Base-by-base conservation (phyloP, 495 filamentous ascomycete genomes). In the Elasticomyces elasticus region DNA sequence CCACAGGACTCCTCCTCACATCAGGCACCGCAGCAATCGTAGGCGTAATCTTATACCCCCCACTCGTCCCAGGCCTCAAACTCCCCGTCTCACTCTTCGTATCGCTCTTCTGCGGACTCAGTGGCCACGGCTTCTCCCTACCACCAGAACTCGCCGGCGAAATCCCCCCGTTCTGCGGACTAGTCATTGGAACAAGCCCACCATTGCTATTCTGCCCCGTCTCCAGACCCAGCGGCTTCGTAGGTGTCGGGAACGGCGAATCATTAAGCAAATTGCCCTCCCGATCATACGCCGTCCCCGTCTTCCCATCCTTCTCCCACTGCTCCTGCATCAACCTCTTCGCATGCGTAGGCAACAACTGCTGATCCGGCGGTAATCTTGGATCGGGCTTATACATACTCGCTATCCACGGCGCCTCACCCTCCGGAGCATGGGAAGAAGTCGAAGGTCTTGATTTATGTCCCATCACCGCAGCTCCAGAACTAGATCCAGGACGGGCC, bases 371-470 rank as follows among this genome's bases (percentile, higher is more conserved):
- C 35, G 92, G 92, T 13, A 98, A 77, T 35, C 89, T 82, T 33
- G 92, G 92, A 66, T 98, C 92, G 2, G 92, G 94, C 62, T 92
- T 94, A 67, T 95, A 98, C 73, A 94, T 92, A 0, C 83, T 83
- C 17, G 89, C 82, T 68, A 96, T 79, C 92, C 94, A 97, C 33
- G 94, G 94, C 7, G 92, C 85, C 48, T 96, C 91, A 15, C 92
- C 94, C 71, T 97, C 94, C 12, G 89, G 91, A 30, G 83, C 79
- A 59, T 74, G 66, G 75, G 66, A 69, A n/a, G n/a, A n/a, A 74
- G 75, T 69, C 74, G 74, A 64, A 64, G 69, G 71, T 79, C 75
- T 71, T 73, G 66, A 68, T 73, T 48, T 51, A 23, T 55, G 53
- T 17, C 58, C 53, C 1, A 23, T 5, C 4, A 15, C 42, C 6